A percentile compares a stretch with the other conserved stretches of the same genome.
These are phyloP conservation scores for Rhizopogon vulgaris DNA, from an alignment of 768 basidiomycete genomes.

Conservation along the genomic window DNA sequence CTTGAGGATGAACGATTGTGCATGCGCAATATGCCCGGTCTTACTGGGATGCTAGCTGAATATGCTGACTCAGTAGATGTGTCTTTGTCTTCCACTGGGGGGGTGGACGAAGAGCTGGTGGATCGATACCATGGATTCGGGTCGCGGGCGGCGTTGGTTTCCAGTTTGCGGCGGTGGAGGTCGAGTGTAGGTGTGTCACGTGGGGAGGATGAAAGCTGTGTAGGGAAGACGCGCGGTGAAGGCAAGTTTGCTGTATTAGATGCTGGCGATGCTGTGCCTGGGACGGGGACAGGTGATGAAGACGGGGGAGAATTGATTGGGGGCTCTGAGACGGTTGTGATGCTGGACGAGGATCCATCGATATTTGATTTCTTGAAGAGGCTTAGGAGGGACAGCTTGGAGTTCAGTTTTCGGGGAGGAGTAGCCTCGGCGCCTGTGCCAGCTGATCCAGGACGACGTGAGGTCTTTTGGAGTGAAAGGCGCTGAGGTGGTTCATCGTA, in stretches of 20 bases:
- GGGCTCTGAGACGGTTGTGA: slow-evolving; percentile 25
- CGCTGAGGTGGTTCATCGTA: slow-evolving; percentile 27
- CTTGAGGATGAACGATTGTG: slow-evolving; percentile 33
- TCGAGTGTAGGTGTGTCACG: slow-evolving; percentile 17
- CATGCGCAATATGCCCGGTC: slow-evolving; percentile 34
- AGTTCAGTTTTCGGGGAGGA: slow-evolving; percentile 43
- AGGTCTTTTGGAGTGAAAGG: slow-evolving; percentile 26
- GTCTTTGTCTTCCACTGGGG: slow-evolving; percentile 18
- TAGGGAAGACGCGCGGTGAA: slow-evolving; percentile 21
- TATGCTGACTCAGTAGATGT: slow-evolving; percentile 15
- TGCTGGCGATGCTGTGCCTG: slow-evolving; percentile 15
- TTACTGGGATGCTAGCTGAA: slow-evolving; percentile 23
- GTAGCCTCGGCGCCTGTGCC: slow-evolving; percentile 55
- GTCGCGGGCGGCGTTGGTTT: slow-evolving; percentile 18
- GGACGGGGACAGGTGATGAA: slow-evolving; percentile 15
- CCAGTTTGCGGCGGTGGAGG: slow-evolving; percentile 16
- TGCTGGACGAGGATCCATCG: slow-evolving; percentile 30
- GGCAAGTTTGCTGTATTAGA: slow-evolving; percentile 16
- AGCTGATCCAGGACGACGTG: slow-evolving; percentile 63
- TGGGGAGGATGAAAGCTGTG: slow-evolving; percentile 24
- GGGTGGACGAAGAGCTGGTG: slow-evolving; percentile 16
- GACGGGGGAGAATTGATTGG: slow-evolving; percentile 22
- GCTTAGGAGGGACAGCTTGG: slow-evolving; percentile 70
- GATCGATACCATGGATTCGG: slow-evolving; percentile 30
- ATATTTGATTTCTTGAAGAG: slow-evolving; percentile 61